A percentile compares a stretch with the other conserved stretches of the same genome.
Conservation (phyloP, 352 stramenopile species). For the Phytophthora podocarpi region DNA sequence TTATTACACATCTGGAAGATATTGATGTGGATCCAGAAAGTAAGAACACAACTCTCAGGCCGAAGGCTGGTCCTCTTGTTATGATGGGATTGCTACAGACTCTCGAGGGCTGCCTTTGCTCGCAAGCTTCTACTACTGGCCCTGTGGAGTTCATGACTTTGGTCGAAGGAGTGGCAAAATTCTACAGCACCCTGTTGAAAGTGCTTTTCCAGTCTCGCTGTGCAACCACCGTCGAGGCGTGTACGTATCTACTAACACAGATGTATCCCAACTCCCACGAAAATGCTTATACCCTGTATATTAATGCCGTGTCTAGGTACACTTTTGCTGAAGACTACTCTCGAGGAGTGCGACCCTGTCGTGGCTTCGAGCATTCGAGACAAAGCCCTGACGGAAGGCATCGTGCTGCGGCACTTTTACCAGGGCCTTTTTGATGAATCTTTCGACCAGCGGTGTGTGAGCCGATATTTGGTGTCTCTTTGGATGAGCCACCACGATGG, state of each 20-base stretch:
- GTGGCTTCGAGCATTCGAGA: slow-evolving; percentile 89
- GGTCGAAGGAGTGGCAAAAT: slow-evolving; percentile 70
- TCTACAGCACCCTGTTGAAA: slow-evolving; percentile 85
- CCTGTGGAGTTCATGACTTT: slow-evolving; percentile 68
- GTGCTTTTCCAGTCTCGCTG: slow-evolving; percentile 90
- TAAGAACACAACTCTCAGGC: slow-evolving; percentile 12
- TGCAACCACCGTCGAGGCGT: slow-evolving; percentile 84
- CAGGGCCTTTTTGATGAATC: slow-evolving; percentile 92
- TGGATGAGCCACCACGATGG: slow-evolving; percentile 93
- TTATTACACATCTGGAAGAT: slow-evolving; percentile 64
- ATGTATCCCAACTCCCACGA: neutral
- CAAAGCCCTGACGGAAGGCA: slow-evolving; percentile 91
- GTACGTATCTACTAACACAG: slow-evolving; percentile 38
- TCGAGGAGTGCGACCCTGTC: slow-evolving; percentile 86
- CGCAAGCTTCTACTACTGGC: slow-evolving; percentile 84
- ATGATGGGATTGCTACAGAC: slow-evolving; percentile 92
- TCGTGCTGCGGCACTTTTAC: slow-evolving; percentile 94
- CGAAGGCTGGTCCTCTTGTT: slow-evolving; percentile 68
- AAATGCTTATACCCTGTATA: neutral
- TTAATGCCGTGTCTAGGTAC: slow-evolving; percentile 53
- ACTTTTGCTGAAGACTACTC: slow-evolving; percentile 91
- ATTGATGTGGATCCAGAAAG: slow-evolving; percentile 51
- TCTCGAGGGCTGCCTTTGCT: slow-evolving; percentile 92
- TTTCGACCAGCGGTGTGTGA: slow-evolving; percentile 93
- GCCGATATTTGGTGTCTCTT: slow-evolving; percentile 93